Evolutionary conservation across 129 eudicot genomes (phyloP), one percentile per base, ranked within the genome.

Genomic region (Pulicaria dysenterica): DNA sequence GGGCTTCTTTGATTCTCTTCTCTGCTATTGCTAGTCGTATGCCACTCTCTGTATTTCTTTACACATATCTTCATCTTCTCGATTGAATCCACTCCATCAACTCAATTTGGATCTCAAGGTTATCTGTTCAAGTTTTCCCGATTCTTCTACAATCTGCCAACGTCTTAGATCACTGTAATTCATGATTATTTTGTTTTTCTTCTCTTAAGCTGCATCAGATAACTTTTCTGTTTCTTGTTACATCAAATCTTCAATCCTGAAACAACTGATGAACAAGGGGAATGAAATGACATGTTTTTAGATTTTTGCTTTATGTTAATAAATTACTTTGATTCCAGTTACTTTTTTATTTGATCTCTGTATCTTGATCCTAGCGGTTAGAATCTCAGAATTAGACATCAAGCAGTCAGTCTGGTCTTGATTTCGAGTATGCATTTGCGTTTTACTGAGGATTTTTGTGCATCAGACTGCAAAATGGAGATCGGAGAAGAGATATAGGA

Each of bases 31-130:
- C 24, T 43, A 73, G 68, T 72, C 77, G 77, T 73, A 73, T 36
- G 39, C 77, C 77, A 73, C 79, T 19, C 56, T 31, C 72, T 67
- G 41, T 47, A 45, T 57, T 57, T 67, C 74, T 31, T 43, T 61
- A 43, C 40, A 44, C 43, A 70, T 38, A 37, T 51, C 12, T 4
- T 5, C 7, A 10, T 13, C 7, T 8, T 48, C n/a, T 9, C 31
- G 71, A 73, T 73, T 74, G 11, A 56, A 76, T 67, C 68, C 74
- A 36, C 41, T 57, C 66, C 6, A 58, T 72, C 58, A 9, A 59
- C 68, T 76, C 41, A 48, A 19, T 67, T 67, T 76, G 73, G 80
- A 76, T 76, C 80, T 76, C 80, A 65, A 73, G 64, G 39, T 63
- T 46, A 47, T 73, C 77, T 73, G 24, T 60, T 61, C 37, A 43